Base-by-base conservation (phyloP, 495 filamentous ascomycete genomes). In the Pseudoneurospora amorphoporcata region DNA sequence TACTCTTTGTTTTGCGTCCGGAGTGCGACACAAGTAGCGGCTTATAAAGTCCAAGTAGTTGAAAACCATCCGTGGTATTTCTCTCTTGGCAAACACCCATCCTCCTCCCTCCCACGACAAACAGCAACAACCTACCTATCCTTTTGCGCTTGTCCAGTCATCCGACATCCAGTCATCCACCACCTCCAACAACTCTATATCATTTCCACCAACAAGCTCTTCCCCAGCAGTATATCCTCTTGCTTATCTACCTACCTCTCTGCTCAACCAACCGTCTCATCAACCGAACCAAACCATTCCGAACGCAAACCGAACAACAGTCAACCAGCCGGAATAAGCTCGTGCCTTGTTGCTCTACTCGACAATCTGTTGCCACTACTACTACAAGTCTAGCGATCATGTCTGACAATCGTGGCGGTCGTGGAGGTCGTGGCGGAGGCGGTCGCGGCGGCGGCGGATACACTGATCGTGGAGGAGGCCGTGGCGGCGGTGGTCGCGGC, bases 361-460 rank as follows among this genome's bases (percentile, higher is more conserved):
- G 7, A 65, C 19, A 29, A 10, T 58, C 19, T 29, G 47, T 58
- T 14, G 35, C 53, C 29, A 35, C 12, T 32, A 35, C 1, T 3
- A 32, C 12, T 2, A 61, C 23, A 61, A 61, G 53, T 61, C 23
- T 61, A 35, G 23, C 23, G 16, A 71, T 42, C 70, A 76, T 76
- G 74, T 42, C 72, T 42, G 74, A 74, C 23, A 39, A 65, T 23
- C 45, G 45, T 37, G 72, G 72, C 68, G 68, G 72, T 65, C 69
- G 73, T 32, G 53, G 73, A 23, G 72, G 72, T 70, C 72, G 72
- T 17, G 74, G 53, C 6, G 43, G 42, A 45, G 42, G 74, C 69
- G 69, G 69, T 37, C 69, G 72, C 53, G 72, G 72, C 40, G 68
- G 40, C 19, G 58, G 37, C 10, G 72, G 72, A 17, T 69, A 53